Evolutionary conservation across 176 grass and related monocot species (phyloP).

Genomic region (Musa itinerans): DNA sequence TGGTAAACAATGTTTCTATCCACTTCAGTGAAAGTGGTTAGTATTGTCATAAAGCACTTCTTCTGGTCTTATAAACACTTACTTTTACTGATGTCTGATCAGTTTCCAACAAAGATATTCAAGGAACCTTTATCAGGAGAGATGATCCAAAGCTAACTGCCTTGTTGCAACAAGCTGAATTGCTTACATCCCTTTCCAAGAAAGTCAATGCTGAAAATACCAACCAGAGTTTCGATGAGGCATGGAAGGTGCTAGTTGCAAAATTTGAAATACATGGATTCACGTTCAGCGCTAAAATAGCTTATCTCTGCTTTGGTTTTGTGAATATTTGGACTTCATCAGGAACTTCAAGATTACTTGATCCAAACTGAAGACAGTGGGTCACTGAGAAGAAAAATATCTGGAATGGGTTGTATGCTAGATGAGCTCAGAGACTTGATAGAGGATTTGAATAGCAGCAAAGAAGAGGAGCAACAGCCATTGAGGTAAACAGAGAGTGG

Average conservation of each 20-base stretch:
- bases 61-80: not conserved
- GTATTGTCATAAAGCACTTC: not conserved
- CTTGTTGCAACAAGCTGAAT: constrained; percentile 76
- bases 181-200: constrained; percentile 72
- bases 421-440: constrained; percentile 86
- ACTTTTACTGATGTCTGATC: constrained; percentile 17
- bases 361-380: constrained; percentile 63
- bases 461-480: constrained; percentile 39
- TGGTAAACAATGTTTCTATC: constrained; percentile 8
- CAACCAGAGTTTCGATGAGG: constrained; percentile 78
- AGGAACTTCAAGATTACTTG: constrained; percentile 75
- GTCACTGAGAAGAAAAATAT: constrained; percentile 39
- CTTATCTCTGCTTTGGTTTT: not conserved
- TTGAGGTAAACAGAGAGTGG: constrained; percentile 35
- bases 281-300: not conserved
- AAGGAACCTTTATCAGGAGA: constrained; percentile 56
- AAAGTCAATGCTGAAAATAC: constrained; percentile 72
- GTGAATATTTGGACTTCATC: constrained; percentile 15
- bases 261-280: not conserved
- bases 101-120: constrained; percentile 40
- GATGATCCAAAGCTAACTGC: constrained; percentile 83
- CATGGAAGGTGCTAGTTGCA: constrained; percentile 63
- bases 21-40: constrained; percentile 10
- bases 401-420: constrained; percentile 54
- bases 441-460: constrained; percentile 60